Base-by-base conservation (phyloP, 2,329 filamentous ascomycete genomes). In the Ceratocystis cacaofunesta region DNA sequence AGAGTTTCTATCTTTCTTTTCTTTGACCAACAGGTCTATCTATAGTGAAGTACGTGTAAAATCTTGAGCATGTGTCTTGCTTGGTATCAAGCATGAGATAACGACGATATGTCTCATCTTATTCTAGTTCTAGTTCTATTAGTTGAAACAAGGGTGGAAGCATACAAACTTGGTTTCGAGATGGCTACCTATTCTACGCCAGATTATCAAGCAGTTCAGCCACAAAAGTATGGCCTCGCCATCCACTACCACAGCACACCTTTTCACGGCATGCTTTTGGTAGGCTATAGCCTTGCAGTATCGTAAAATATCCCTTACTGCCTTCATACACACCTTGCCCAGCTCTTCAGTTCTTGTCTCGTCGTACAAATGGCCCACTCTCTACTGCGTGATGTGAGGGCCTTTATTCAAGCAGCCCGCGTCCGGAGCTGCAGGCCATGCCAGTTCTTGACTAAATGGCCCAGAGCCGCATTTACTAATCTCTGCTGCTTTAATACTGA, bases 381-480 rank as follows among this genome's bases (percentile, higher is more conserved):
- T 17, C 28, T 36, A 17, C 17, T 58, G 12, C 25, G n/a, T 52
- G 48, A 52, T 52, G 48, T 22, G 22, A 41, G 36, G 12, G 36
- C 12, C 10, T 30, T 48, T 19, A 8, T 68, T 63, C 41, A 78
- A 8, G 78, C 78, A 43, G 75, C 82, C 72, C 80, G 85, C 28
- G 89, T 94, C 74, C 85, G 85, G 71, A 95, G 78, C 77, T 92
- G 89, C 67, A 94, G 80, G 7, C 90, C 89, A 75, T 95, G 89
- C 89, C 90, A 94, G 48, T 78, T 77, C 78, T 89, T 89, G 71
- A 94, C 85, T 74, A 90, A 79, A 63, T 92, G 88, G 3, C 83
- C 85, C 36, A 95, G 78, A 19, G 87, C 82, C 22, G 83, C 78
- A 72, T 92, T 92, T 62, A 95, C 89, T 76, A 92, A 79, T 68